Evolutionary conservation across 352 stramenopile genomes (phyloP), one percentile per base, ranked within the genome.

Genomic region (Discostella stelligera): DNA sequence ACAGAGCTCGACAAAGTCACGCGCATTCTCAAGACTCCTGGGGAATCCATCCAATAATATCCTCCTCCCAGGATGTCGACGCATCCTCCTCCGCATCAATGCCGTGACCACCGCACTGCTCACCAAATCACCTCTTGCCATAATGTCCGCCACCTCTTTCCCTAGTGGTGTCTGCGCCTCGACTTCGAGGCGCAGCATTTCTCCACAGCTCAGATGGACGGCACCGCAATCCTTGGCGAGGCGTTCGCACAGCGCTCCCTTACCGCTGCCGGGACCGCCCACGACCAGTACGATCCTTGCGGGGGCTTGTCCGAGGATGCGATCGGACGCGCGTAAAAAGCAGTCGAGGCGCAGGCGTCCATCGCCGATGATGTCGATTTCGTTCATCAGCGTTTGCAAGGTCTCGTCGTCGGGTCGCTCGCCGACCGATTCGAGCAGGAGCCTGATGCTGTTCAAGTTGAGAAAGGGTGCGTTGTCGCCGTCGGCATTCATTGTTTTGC

Each of bases 1-100:
- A 59, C 97, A 93, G 18, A 98, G 84, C 82, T 98, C 97, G 80
- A 98, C 94, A 66, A 98, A 95, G 90, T 98, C 87, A 18, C 74
- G 32, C 10, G 87, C 87, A 79, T 93, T 91, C 74, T 93, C 78
- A 52, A 86, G 37, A 79, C 60, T 98, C 53, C 97, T 91, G 60
- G 96, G 97, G 89, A 99, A 99, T 54, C 97, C 97, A 89, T 99
- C 97, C 73, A 99, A 95, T 66, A 99, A 90, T 79, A 99, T 98
- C 20, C 84, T 74, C 53, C 85, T 82, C 13, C 85, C 85, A 6
- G 79, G 80, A 82, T 90, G 74, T 56, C 77, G 52, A 81, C 94
- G 64, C 95, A 99, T 99, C 25, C 95, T 94, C 55, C 96, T 90
- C 72, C 96, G 89, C 80, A 99, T 88, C 62, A 99, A 84, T 4